Evolutionary conservation across 768 basidiomycete species (phyloP).

Genomic region (Phanerochaete sordida): DNA sequence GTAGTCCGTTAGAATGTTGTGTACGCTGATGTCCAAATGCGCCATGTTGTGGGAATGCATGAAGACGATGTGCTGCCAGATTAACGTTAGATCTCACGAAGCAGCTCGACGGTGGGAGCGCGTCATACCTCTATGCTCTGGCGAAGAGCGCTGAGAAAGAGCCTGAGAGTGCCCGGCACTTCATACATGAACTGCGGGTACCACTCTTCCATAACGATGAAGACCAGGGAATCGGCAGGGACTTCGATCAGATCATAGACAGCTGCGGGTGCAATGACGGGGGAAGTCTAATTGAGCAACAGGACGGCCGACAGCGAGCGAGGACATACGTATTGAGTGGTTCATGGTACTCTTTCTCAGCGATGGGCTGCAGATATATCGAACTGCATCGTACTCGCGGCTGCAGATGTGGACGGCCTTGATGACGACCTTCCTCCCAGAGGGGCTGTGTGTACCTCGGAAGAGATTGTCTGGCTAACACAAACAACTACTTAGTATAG

Average conservation of each 20-base stretch:
- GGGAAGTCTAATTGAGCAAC: background rate
- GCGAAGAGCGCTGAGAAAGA: slow-evolving; percentile 54
- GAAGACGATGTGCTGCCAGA: slow-evolving; percentile 57
- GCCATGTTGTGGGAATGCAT: slow-evolving; percentile 65
- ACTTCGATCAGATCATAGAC: slow-evolving; percentile 61
- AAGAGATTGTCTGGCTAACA: slow-evolving; percentile 64
- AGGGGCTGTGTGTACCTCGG: slow-evolving; percentile 52
- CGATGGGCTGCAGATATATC: slow-evolving; percentile 48
- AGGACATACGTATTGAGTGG: slow-evolving; percentile 63
- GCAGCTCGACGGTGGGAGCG: slow-evolving; percentile 6
- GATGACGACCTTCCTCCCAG: slow-evolving; percentile 53
- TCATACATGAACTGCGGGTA: slow-evolving; percentile 55
- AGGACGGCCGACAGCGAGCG: background rate
- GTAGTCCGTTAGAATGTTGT: slow-evolving; percentile 67
- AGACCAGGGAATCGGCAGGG: slow-evolving; percentile 46
- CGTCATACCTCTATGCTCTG: slow-evolving; percentile 64
- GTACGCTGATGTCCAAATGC: slow-evolving; percentile 70
- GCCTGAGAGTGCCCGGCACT: slow-evolving; percentile 46
- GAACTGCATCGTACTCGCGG: slow-evolving; percentile 60
- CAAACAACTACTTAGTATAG: background rate
- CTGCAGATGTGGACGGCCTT: slow-evolving; percentile 67
- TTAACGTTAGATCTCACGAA: background rate
- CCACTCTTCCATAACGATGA: slow-evolving; percentile 84
- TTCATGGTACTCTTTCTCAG: slow-evolving; percentile 62
- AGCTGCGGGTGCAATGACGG: slow-evolving; percentile 36